Conservation (phyloP, 768 basidiomycete species). For the Plicaturopsis crispa region DNA sequence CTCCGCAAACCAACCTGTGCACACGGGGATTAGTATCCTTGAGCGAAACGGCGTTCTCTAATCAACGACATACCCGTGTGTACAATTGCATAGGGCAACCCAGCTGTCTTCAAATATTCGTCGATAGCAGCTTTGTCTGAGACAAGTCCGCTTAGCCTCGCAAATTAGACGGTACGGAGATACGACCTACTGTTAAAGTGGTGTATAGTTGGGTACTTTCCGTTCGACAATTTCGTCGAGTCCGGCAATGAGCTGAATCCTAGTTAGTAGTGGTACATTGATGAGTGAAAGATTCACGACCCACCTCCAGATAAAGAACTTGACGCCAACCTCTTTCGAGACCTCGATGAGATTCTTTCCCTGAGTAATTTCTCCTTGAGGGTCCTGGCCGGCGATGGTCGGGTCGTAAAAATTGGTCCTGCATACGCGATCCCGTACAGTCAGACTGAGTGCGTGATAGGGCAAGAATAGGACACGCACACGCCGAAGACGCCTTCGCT, state of each 20-base stretch:
- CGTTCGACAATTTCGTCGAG: constrained; percentile 2
- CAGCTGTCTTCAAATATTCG: constrained; percentile 13
- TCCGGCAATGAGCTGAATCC: constrained; percentile 1
- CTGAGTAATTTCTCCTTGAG: constrained; percentile 8
- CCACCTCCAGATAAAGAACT: constrained; percentile 15
- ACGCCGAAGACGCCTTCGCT: constrained; percentile 25
- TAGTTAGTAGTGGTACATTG: neutral
- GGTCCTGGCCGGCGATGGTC: constrained; percentile 1
- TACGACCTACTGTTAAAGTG: constrained; percentile 6
- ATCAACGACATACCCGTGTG: constrained; percentile 12
- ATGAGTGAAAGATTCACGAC: neutral
- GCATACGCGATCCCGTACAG: neutral
- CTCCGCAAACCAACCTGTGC: constrained; percentile 17
- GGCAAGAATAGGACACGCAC: constrained; percentile 1
- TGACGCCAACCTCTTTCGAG: constrained; percentile 15
- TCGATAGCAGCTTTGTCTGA: constrained; percentile 18
- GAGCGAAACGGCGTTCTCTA: neutral
- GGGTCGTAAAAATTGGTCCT: neutral
- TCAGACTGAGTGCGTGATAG: neutral
- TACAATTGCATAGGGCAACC: constrained; percentile 13
- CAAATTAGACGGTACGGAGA: neutral
- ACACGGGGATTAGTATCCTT: neutral
- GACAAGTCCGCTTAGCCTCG: neutral
- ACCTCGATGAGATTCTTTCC: constrained; percentile 18
- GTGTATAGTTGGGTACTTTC: constrained; percentile 5